These are phyloP conservation scores for Didymella lethalis DNA, from an alignment of 2,329 filamentous ascomycete species.

Conservation along the genomic window DNA sequence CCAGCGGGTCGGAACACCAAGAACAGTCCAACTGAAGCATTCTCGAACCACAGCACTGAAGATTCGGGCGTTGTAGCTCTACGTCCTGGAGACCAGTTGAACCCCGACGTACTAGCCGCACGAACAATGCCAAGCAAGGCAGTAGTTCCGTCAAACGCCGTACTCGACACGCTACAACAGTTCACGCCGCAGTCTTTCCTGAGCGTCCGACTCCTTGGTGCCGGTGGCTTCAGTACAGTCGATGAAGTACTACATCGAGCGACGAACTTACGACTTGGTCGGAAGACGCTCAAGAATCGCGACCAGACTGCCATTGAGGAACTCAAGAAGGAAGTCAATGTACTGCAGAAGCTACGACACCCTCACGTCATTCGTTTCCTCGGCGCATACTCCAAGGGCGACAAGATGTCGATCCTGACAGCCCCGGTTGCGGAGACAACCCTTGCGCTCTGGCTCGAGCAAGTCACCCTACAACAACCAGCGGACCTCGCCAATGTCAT, in stretches of 20 bases:
- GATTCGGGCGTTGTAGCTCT: neutral
- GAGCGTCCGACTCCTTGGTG: conserved; percentile 47
- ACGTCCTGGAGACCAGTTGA: neutral
- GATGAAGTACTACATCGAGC: conserved; percentile 49
- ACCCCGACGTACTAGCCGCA: neutral
- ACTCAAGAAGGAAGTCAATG: conserved; percentile 46
- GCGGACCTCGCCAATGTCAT: conserved; percentile 35
- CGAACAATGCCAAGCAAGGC: neutral
- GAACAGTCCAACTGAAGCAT: conserved; percentile 7
- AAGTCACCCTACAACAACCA: conserved; percentile 29
- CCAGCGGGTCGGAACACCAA: conserved; percentile 16
- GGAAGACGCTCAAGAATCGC: conserved; percentile 51
- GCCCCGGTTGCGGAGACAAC: conserved; percentile 50
- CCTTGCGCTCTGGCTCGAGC: conserved; percentile 46
- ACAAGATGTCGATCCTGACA: conserved; percentile 49
- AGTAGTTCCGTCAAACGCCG: conserved; percentile 3
- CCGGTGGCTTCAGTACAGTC: conserved; percentile 50
- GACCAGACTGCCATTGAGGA: conserved; percentile 43
- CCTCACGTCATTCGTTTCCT: conserved; percentile 51
- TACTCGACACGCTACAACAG: conserved; percentile 17
- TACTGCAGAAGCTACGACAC: conserved; percentile 50
- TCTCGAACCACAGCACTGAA: neutral
- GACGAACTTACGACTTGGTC: conserved; percentile 44
- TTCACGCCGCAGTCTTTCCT: conserved; percentile 39
- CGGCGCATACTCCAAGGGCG: conserved; percentile 46